Base-by-base conservation (phyloP, 2,329 filamentous ascomycete species). In the Penicillium rolfsii region DNA sequence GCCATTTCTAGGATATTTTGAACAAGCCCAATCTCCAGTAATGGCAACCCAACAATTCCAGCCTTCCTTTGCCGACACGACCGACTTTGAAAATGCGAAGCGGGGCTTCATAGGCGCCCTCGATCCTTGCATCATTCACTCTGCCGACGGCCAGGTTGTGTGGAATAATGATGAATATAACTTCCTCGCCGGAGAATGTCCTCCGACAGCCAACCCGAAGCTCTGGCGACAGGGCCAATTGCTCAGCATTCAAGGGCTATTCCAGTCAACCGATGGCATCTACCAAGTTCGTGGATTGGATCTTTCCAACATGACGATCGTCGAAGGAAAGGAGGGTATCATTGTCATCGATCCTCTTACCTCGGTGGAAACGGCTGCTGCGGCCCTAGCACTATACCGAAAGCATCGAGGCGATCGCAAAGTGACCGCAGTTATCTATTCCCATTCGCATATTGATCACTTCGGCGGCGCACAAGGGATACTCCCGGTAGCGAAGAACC, bases 261-360 rank as follows among this genome's bases (percentile, higher is more conserved):
- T 71, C 60, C 57, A 75, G 38, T 70, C 80, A 26, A 64, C 59
- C 0, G 56, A 61, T 0, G 71, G 73, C 6, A 75, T 81, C 14
- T 80, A 79, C 60, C 78, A 81, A 65, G 65, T 80, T 6, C 75
- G 77, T 24, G 78, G 73, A 1, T 67, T 79, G 11, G 79, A 80
- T 57, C 53, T 80, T 11, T 73, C 77, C 19, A 79, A 81, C 64
- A 78, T 78, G 67, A 80, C 75, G 16, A 61, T 81, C 40, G 66
- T 80, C 1, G 74, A 80, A 59, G 71, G 70, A 22, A 61, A 69
- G 5, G 64, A 67, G 45, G 75, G 76, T 3, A 63, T 80, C 55
- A 71, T 81, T 50, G 66, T 80, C 11, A 73, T 81, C 54, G 79
- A 81, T 58, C 71, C 72, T 3, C 66, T 81, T 5, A 74, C 70